Conservation (phyloP, 768 basidiomycete species). For the Gloeostereum incarnatum region DNA sequence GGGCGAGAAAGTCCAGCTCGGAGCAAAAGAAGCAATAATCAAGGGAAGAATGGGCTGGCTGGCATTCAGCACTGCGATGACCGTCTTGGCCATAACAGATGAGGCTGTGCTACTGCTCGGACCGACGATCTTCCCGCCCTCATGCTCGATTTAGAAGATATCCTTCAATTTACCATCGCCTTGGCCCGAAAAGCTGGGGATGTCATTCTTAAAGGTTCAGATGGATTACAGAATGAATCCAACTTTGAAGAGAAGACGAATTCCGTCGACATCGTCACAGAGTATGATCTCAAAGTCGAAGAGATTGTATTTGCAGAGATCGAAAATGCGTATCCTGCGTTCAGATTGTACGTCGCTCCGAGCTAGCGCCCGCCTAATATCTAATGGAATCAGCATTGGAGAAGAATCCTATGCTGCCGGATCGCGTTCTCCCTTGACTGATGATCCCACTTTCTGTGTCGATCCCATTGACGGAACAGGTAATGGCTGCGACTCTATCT, state of each 20-base stretch:
- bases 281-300: slow-evolving; percentile 90
- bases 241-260: slow-evolving; percentile 83
- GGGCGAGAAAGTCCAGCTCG: too few relatives aligned
- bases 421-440: slow-evolving; percentile 58
- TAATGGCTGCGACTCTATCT: too few relatives aligned
- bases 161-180: slow-evolving; percentile 60
- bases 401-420: slow-evolving; percentile 88
- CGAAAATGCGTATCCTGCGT: slow-evolving; percentile 54
- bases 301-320: slow-evolving; percentile 71
- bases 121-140: too few relatives aligned
- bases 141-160: slow-evolving; percentile 47
- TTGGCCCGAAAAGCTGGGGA: slow-evolving; percentile 71
- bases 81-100: too few relatives aligned
- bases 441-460: slow-evolving; percentile 91
- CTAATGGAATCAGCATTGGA: slow-evolving; percentile 54
- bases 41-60: too few relatives aligned
- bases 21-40: too few relatives aligned
- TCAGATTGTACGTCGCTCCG: slow-evolving; percentile 62
- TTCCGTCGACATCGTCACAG: slow-evolving; percentile 89
- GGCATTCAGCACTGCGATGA: too few relatives aligned
- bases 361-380: not conserved
- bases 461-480: slow-evolving; percentile 98
- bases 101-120: too few relatives aligned
- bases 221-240: slow-evolving; percentile 56
- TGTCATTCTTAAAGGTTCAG: slow-evolving; percentile 69